phyloP scores from a whole-genome alignment of 805 yeast species.

The Teunomyces stri region DNA sequence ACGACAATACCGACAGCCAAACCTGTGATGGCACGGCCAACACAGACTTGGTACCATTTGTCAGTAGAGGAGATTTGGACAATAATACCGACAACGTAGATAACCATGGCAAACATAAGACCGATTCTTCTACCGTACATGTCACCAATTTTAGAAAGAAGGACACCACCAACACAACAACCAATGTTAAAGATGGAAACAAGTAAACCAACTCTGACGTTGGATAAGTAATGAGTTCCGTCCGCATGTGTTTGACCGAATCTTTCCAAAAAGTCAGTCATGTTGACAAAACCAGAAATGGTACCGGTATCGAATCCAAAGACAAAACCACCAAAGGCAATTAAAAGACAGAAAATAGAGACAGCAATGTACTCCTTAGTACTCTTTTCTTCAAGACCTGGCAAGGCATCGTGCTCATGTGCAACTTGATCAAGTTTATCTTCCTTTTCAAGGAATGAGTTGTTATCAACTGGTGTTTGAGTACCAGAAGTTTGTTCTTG shows the following conservation, averaged over 20 bases:
- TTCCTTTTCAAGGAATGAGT: conserved; percentile 24
- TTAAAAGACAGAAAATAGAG: conserved; percentile 27
- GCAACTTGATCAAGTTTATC: conserved; percentile 12
- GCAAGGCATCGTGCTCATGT: conserved; percentile 8
- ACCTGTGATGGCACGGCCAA: conserved; percentile 28
- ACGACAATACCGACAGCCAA: conserved; percentile 27
- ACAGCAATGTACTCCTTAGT: conserved; percentile 32
- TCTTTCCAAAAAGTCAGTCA: conserved; percentile 20
- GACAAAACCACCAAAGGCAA: conserved; percentile 30
- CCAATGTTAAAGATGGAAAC: conserved; percentile 30
- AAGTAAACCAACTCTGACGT: conserved; percentile 24
- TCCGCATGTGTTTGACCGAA: conserved; percentile 18
- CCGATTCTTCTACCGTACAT: conserved; percentile 27
- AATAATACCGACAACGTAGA: conserved; percentile 27
- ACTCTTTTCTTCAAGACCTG: conserved; percentile 27
- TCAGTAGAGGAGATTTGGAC: conserved; percentile 21
- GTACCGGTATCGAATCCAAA: conserved; percentile 32
- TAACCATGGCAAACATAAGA: conserved; percentile 23
- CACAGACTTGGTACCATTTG: conserved; percentile 24
- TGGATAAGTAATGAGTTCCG: conserved; percentile 20
- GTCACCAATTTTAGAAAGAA: conserved; percentile 23
- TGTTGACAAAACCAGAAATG: conserved; percentile 30
- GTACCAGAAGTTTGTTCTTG: conserved; percentile 26
- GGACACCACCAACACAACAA: conserved; percentile 28
- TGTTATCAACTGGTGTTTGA: conserved; percentile 31